A percentile compares a stretch with the other conserved stretches of the same genome.
Evolutionary conservation across 768 basidiomycete species (phyloP).

Genomic region (Leccinum barrowsii): DNA sequence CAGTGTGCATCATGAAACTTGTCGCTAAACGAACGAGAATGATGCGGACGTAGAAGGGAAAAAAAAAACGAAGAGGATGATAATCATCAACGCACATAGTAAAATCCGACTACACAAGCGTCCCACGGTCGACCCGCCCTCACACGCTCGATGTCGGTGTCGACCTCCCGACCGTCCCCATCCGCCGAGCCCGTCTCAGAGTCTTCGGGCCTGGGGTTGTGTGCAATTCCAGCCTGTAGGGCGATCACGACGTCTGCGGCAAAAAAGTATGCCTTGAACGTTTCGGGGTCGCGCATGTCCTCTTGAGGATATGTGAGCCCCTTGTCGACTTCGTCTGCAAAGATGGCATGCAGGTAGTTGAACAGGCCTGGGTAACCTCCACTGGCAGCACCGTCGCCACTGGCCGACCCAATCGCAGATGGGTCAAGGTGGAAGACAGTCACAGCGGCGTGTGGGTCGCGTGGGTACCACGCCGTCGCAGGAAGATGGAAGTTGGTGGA

Average conservation of each 20-base stretch:
- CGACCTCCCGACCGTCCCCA: conserved; percentile 13
- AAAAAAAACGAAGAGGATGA: background rate
- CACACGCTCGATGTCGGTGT: conserved; percentile 40
- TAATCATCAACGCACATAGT: conserved; percentile 56
- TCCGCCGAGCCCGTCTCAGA: background rate
- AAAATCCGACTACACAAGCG: conserved; percentile 70
- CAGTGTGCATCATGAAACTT: background rate
- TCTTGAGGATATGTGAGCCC: conserved; percentile 89
- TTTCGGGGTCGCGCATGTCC: conserved; percentile 44
- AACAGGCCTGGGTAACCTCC: conserved; percentile 46
- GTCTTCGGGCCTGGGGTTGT: background rate
- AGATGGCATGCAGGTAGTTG: conserved; percentile 56
- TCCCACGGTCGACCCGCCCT: conserved; percentile 56
- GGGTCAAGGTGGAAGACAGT: conserved; percentile 38
- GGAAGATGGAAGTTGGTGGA: conserved; percentile 38
- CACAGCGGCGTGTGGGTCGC: conserved; percentile 16
- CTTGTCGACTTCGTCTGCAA: conserved; percentile 70
- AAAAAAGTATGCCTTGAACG: conserved; percentile 76
- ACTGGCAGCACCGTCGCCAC: background rate
- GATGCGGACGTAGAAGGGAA: background rate
- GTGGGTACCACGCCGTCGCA: conserved; percentile 46
- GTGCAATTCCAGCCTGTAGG: conserved; percentile 27
- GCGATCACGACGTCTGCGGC: conserved; percentile 74
- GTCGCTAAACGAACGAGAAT: background rate
- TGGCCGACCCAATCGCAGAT: conserved; percentile 12